Evolutionary conservation across 2,329 filamentous ascomycete genomes (phyloP), one percentile per base, ranked within the genome.

Genomic region (Cladosporium sp.): DNA sequence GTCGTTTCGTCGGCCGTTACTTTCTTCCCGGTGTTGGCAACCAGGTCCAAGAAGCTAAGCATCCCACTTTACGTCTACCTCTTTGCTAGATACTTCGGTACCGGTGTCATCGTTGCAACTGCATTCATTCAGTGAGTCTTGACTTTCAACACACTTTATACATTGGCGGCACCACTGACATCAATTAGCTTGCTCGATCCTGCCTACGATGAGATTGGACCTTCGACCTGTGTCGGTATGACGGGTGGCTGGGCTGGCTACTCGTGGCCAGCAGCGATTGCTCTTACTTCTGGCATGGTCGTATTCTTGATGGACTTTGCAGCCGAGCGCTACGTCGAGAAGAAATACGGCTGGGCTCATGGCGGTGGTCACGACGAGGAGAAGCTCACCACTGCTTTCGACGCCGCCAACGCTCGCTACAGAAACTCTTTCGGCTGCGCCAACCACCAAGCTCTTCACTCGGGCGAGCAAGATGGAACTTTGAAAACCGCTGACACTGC

Each of bases 231-330:
- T 66, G 82, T 85, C 5, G 83, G 83, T 26, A 80, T 85, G 78
- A 86, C 84, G 0, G 83, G 81, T 0, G 77, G 79, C 53, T 86
- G 85, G 81, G 80, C 78, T 0, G 69, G 76, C 18, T 87, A 84
- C 73, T 77, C 80, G 0, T 86, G 84, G 84, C 80, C 80, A 1
- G 82, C 83, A 0, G 84, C 82, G 23, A 82, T 86, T 55, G 81
- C 81, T 2, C 73, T 86, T 44, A 73, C 78, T 0, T 82, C 82
- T 0, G 76, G 81, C 14, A 79, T 84, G 73, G 26, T 80, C 7
- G 80, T 85, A 61, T 86, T 86, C 73, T 73, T 85, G 6, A 65
- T 83, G 64, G 84, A 86, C 71, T 81, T 84, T 49, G 75, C 74
- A 16, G 82, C 82, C 2, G 83, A 85, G 69, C 77, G 81, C 31